A percentile compares a stretch with the other conserved stretches of the same genome.
These are phyloP conservation scores for Mallotus nudiflorus DNA, from an alignment of 345 rosid genomes.

Conservation along the genomic window DNA sequence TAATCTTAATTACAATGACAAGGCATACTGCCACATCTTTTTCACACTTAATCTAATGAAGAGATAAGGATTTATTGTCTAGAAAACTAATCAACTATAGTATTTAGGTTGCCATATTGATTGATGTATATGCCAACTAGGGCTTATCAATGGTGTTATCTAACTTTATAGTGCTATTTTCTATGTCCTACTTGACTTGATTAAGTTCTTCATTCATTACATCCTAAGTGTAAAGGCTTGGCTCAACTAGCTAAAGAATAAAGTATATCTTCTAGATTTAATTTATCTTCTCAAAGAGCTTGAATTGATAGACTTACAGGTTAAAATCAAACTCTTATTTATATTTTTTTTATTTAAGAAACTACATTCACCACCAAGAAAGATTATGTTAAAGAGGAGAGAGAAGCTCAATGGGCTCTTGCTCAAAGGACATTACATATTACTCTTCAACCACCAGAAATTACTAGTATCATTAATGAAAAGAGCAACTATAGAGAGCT, in stretches of 20 bases:
- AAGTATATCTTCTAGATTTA: not conserved
- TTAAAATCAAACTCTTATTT: not conserved
- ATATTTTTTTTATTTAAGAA: slow-evolving; percentile 7
- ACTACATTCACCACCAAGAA: slow-evolving; percentile 35
- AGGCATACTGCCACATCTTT: too few relatives aligned
- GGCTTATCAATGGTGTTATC: slow-evolving; percentile 30
- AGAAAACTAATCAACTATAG: not conserved
- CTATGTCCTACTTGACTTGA: slow-evolving; percentile 26
- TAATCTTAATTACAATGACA: too few relatives aligned
- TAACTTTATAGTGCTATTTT: slow-evolving; percentile 27
- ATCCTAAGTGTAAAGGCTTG: slow-evolving; percentile 34
- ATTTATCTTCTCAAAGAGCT: not conserved
- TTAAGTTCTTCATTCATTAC: slow-evolving; percentile 28
- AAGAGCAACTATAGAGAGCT: slow-evolving; percentile 26
- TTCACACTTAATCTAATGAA: not conserved
- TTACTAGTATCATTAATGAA: slow-evolving; percentile 17
- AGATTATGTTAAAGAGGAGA: slow-evolving; percentile 31
- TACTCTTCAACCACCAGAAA: slow-evolving; percentile 32
- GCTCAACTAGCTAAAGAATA: slow-evolving; percentile 28
- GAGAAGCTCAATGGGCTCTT: slow-evolving; percentile 37
- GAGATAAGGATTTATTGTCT: not conserved
- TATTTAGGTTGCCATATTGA: slow-evolving; percentile 28
- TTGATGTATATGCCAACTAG: slow-evolving; percentile 34
- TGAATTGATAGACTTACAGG: not conserved
- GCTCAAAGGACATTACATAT: slow-evolving; percentile 31